Percentiles rank a stretch among this genome's conserved stretches.
Evolutionary conservation across 345 rosid species (phyloP).

Genomic region (Eucalyptus virginea): DNA sequence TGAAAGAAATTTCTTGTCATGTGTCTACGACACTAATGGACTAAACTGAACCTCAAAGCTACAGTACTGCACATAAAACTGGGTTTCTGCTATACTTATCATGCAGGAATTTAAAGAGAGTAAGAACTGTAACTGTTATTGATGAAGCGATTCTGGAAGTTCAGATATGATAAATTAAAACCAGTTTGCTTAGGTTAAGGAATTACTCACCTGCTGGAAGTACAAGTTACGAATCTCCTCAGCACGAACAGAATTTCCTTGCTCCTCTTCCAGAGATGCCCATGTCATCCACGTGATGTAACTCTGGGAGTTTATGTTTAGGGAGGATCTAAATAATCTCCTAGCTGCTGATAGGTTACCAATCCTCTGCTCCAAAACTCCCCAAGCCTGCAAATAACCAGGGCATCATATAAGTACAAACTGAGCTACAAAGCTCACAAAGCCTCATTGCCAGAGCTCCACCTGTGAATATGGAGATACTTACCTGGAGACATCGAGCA

Average conservation of each 20-base stretch:
- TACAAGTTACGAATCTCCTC: constrained; percentile 92
- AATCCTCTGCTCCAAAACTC: constrained; percentile 84
- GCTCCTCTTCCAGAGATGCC: constrained; percentile 94
- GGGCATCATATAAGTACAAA: neutral
- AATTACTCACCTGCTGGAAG: constrained; percentile 79
- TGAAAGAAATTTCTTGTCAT: neutral
- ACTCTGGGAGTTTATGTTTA: constrained; percentile 79
- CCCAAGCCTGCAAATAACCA: constrained; percentile 62
- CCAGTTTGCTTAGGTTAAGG: neutral
- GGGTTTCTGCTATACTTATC: neutral
- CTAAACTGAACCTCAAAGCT: neutral
- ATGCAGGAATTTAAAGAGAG: neutral
- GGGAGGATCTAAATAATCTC: constrained; percentile 76
- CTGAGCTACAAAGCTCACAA: neutral
- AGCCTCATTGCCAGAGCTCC: neutral
- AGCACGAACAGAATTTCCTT: constrained; percentile 83
- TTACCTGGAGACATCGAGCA: constrained; percentile 87
- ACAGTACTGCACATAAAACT: neutral
- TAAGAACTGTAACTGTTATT: neutral
- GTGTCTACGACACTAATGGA: neutral
- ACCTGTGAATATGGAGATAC: neutral
- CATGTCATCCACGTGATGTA: constrained; percentile 98
- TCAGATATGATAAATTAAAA: neutral
- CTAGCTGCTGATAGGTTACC: constrained; percentile 86
- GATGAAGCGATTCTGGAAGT: neutral